A percentile compares a stretch with the other conserved stretches of the same genome.
Conservation (phyloP, 202 grass and related monocot species). For the Bolboschoenoplectus hybrid region DNA sequence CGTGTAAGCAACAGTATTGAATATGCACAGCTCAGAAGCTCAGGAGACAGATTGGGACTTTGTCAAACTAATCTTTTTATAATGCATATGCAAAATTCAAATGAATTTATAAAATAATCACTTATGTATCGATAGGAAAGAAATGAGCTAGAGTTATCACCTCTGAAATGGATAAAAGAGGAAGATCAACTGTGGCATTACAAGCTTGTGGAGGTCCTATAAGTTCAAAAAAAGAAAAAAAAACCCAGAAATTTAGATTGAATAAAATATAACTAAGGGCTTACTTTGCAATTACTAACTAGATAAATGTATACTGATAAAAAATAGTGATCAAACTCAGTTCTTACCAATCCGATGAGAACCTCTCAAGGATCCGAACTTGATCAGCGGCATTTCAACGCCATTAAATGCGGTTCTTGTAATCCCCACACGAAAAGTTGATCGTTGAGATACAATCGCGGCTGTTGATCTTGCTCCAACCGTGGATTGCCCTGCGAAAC, state of each 20-base stretch:
- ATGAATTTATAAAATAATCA: constrained; percentile 35
- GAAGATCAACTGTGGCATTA: constrained; percentile 47
- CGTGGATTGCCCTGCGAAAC: not conserved
- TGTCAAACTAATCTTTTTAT: constrained; percentile 1
- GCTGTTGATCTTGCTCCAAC: constrained; percentile 4
- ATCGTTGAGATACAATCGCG: not conserved
- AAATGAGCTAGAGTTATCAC: constrained; percentile 39
- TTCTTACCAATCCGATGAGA: not conserved
- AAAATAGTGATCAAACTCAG: not conserved
- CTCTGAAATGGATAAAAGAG: constrained; percentile 69
- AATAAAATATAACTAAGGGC: not conserved
- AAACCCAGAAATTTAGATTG: not conserved
- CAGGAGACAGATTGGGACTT: not conserved
- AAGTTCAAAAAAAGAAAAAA: not conserved
- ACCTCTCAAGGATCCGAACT: not conserved
- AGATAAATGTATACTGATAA: not conserved
- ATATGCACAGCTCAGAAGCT: constrained; percentile 27
- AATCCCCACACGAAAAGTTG: not conserved
- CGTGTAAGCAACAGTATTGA: constrained; percentile 28
- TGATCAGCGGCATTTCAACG: not conserved
- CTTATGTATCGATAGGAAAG: not conserved
- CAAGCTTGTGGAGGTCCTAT: constrained; percentile 45
- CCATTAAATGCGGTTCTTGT: not conserved
- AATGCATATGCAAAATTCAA: not conserved
- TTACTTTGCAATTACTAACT: not conserved